phyloP scores from a whole-genome alignment of 108 stramenopile species.

The Nannochloropsis gaditana region DNA sequence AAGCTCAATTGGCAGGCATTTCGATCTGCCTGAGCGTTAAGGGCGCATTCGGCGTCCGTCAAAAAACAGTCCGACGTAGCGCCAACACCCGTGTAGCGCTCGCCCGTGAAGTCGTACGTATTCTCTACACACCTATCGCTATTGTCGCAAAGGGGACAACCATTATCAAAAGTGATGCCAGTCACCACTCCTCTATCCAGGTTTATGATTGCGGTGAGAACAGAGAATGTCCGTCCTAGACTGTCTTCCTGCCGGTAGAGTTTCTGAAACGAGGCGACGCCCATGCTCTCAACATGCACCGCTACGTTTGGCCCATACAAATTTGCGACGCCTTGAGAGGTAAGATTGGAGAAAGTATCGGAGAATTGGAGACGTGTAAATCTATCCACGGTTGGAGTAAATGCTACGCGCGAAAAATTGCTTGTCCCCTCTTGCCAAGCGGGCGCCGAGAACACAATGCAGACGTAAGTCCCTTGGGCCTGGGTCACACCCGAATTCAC shows the following conservation, averaged over 20 bases:
- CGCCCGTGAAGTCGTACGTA: constrained; percentile 69
- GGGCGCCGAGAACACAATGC: constrained; percentile 9
- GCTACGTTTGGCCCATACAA: constrained; percentile 36
- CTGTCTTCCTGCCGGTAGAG: constrained; percentile 21
- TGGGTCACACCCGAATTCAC: constrained; percentile 9
- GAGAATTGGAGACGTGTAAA: constrained; percentile 7
- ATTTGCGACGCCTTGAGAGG: not conserved
- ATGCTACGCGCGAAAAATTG: not conserved
- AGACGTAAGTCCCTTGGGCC: not conserved
- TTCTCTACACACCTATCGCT: constrained; percentile 57
- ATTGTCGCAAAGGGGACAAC: constrained; percentile 68
- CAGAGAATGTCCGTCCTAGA: constrained; percentile 55
- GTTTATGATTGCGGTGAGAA: constrained; percentile 75
- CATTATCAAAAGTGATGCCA: constrained; percentile 84
- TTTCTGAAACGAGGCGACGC: constrained; percentile 39
- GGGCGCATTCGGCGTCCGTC: constrained; percentile 51
- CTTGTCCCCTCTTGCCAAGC: not conserved
- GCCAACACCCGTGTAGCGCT: constrained; percentile 31
- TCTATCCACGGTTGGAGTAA: constrained; percentile 1
- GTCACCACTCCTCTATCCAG: constrained; percentile 68
- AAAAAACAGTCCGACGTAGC: constrained; percentile 59
- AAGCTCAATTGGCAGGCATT: constrained; percentile 66
- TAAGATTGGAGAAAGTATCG: not conserved
- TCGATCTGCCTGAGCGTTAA: constrained; percentile 25
- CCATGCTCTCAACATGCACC: constrained; percentile 47